Evolutionary conservation across 768 basidiomycete genomes (phyloP).

Genomic region (Boletus speciosus): DNA sequence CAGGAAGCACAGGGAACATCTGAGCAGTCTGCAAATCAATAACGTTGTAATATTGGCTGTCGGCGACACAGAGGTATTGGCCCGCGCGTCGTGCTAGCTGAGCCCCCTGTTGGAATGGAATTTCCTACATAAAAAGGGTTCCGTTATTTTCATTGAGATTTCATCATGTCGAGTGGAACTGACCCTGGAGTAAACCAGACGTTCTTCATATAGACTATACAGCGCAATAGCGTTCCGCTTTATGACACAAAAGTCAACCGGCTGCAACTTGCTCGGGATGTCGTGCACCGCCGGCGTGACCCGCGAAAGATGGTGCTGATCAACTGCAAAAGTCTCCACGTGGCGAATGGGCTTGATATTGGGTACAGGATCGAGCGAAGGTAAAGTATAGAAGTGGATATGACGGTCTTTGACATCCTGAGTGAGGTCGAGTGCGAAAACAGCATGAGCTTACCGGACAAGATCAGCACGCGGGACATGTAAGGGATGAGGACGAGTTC

Average conservation of each 20-base stretch:
- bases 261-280: constrained; percentile 38
- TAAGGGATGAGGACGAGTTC: constrained; percentile 77
- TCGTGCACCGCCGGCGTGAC: constrained; percentile 42
- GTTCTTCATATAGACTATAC: constrained; percentile 60
- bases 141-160: background rate
- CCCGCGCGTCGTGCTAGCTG: constrained; percentile 61
- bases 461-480: constrained; percentile 68
- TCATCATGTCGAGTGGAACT: constrained; percentile 1
- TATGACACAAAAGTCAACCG: constrained; percentile 70
- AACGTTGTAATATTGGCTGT: constrained; percentile 68
- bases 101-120: constrained; percentile 60
- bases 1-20: constrained; percentile 69
- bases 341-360: constrained; percentile 77
- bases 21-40: constrained; percentile 74
- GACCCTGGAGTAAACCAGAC: constrained; percentile 60
- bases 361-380: constrained; percentile 69
- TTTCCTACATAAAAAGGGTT: constrained; percentile 47
- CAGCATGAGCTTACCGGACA: constrained; percentile 55
- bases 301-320: constrained; percentile 65
- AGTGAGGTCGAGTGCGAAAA: background rate
- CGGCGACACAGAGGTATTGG: constrained; percentile 67
- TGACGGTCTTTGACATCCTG: constrained; percentile 44
- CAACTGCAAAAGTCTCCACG: constrained; percentile 76
- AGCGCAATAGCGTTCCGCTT: constrained; percentile 63
- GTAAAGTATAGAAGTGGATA: constrained; percentile 77